Base-by-base conservation (phyloP, 768 basidiomycete species). In the Arthromyces matolae region DNA sequence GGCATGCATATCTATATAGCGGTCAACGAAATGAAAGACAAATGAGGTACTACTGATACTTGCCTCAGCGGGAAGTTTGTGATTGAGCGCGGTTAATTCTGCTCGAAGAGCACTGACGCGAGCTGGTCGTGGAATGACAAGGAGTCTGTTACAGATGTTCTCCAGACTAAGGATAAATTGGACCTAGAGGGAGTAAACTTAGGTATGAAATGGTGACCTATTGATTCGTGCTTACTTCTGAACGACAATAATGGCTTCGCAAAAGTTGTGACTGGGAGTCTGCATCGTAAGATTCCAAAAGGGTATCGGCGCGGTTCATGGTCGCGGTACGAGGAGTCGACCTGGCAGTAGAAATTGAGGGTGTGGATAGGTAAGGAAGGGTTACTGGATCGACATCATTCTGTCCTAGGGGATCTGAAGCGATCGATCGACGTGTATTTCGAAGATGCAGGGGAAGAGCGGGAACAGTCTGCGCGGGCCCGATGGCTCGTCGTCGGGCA, bases 71-170 rank as follows among this genome's bases (percentile, higher is more conserved):
- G 96, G 96, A 24, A 99, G 79, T 63, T 88, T 90, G 62, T 99
- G 95, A 60, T 99, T 99, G 45, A 99, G 71, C 14, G 86, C 85
- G 4, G 96, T 99, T 57, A 99, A 68, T 64, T 98, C 96, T 25
- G 96, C 96, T 61, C 96, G 76, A 36, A 99, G 71, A n/a, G 96
- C 94, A 64, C 93, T 95, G 33, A 98, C 86, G 31, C 95, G 83
- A 10, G 96, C 96, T 36, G 89, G 93, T 60, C 87, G 87, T 12
- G 96, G 96, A 0, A 99, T 84, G 22, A 96, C 84, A 40, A 99
- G 70, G 29, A 99, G 76, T 41, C 90, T 79, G 60, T 95, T 95
- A 55, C 86, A 92, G 57, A 99, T 94, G 61, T 84, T 88, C 65
- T 98, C 95, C 39, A 99, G 77, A 14, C 83, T 78, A 39, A 93